These are phyloP conservation scores for Henckelia pumila DNA, from an alignment of 257 asterid species.

Conservation along the genomic window DNA sequence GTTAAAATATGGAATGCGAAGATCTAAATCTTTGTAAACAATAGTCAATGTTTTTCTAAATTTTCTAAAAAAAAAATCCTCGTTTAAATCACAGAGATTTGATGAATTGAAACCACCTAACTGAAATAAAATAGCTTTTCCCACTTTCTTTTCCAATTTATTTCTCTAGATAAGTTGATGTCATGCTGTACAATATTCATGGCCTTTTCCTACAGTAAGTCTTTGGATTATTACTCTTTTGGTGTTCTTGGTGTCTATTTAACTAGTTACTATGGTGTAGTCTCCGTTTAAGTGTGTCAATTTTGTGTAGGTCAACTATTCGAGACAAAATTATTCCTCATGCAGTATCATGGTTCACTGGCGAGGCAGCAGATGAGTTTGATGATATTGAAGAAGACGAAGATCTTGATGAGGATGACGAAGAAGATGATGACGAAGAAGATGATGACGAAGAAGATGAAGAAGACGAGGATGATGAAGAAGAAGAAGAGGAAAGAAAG, in stretches of 20 bases:
- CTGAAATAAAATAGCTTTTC: not conserved
- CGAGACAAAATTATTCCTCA: constrained; percentile 86
- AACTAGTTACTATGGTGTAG: too few relatives aligned
- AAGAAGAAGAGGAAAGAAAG: not conserved
- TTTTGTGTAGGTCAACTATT: constrained; percentile 60
- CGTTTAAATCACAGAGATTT: not conserved
- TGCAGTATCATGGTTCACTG: constrained; percentile 95
- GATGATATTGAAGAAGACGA: constrained; percentile 45
- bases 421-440: constrained; percentile 29
- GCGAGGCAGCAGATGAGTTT: constrained; percentile 75
- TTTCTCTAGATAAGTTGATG: not conserved
- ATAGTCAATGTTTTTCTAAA: too few relatives aligned
- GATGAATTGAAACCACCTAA: not conserved
- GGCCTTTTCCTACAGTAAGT: not conserved
- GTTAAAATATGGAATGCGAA: too few relatives aligned
- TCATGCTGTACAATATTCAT: not conserved
- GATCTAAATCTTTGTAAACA: too few relatives aligned
- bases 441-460: constrained; percentile 31
- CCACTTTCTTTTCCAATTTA: not conserved
- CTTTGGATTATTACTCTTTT: not conserved
- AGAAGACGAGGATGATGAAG: constrained; percentile 31
- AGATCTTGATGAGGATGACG: constrained; percentile 11
- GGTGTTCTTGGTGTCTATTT: too few relatives aligned
- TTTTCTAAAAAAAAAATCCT: too few relatives aligned
- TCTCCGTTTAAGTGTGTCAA: not conserved